phyloP scores from a whole-genome alignment of 2,329 filamentous ascomycete genomes.

The Leptographium radiaticola region DNA sequence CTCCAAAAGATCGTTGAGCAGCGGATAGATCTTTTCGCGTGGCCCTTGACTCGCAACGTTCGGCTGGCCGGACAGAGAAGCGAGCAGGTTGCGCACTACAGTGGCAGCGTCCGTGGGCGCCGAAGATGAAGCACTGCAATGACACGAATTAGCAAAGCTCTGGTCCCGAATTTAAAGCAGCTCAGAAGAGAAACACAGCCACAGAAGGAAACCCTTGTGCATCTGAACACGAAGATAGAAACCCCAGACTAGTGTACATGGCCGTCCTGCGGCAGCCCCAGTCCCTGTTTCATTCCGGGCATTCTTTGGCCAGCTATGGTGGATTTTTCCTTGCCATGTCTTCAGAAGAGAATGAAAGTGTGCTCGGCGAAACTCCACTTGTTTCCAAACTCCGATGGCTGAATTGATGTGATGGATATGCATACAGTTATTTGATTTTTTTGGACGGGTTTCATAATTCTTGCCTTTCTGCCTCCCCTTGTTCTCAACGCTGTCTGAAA shows the following conservation, averaged over 20 bases:
- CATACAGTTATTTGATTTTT: constrained; percentile 2
- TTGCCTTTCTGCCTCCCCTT: neutral
- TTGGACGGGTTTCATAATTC: neutral
- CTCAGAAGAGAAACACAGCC: neutral
- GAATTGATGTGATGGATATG: neutral
- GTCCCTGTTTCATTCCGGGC: neutral
- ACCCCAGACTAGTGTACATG: neutral
- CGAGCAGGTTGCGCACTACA: constrained; percentile 78
- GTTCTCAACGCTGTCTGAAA: constrained; percentile 7
- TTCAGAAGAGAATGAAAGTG: neutral
- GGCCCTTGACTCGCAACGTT: constrained; percentile 22
- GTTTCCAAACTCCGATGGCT: neutral
- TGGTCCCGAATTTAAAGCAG: too few relatives aligned
- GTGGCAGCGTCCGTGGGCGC: constrained; percentile 55
- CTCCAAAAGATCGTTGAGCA: constrained; percentile 74
- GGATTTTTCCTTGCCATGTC: neutral
- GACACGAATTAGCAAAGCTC: neutral
- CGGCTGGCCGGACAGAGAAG: constrained; percentile 54
- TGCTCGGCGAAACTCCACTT: neutral
- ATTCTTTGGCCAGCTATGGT: neutral
- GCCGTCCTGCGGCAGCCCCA: neutral
- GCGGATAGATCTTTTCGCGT: constrained; percentile 61
- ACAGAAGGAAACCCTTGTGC: neutral
- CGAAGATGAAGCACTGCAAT: constrained; percentile 42
- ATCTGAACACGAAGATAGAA: neutral